Percentiles rank a stretch among this genome's conserved stretches.
phyloP scores from a whole-genome alignment of 176 grass and related monocot genomes.

The Dendrocalamus sinicus region DNA sequence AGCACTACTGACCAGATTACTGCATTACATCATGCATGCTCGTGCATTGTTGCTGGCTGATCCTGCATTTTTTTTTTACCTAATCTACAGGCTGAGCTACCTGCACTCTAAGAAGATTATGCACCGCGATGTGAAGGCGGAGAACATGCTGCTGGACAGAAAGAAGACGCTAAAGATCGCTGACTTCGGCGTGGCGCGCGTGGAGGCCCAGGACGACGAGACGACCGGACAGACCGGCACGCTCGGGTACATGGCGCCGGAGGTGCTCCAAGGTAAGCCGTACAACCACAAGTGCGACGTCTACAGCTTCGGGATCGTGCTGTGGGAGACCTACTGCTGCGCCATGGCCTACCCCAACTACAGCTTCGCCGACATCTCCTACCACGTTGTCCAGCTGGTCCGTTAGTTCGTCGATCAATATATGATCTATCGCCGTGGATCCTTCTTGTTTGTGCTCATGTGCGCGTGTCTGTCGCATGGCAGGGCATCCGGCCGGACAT shows the following conservation, averaged over 20 bases:
- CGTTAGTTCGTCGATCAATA: neutral
- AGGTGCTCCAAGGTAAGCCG: slow-evolving; percentile 81
- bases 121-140: slow-evolving; percentile 90
- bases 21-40: no score
- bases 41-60: no score
- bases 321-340: slow-evolving; percentile 97
- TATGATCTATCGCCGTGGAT: neutral
- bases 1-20: neutral
- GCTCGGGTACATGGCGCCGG: slow-evolving; percentile 84
- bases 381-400: slow-evolving; percentile 80
- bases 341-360: slow-evolving; percentile 78
- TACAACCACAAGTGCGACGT: slow-evolving; percentile 93
- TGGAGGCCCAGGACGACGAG: slow-evolving; percentile 61
- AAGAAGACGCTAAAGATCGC: slow-evolving; percentile 78
- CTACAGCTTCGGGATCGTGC: slow-evolving; percentile 83
- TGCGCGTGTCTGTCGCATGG: neutral
- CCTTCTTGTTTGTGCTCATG: neutral
- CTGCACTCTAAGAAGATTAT: slow-evolving; percentile 79
- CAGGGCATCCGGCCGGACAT: slow-evolving; percentile 84
- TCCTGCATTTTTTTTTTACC: no score
- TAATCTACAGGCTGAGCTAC: slow-evolving; percentile 58
- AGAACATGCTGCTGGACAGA: slow-evolving; percentile 87
- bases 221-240: slow-evolving; percentile 76
- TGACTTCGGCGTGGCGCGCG: slow-evolving; percentile 87
- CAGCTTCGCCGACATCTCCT: slow-evolving; percentile 70